Base-by-base conservation (phyloP, 352 stramenopile species). In the Globisporangium cederbergense region DNA sequence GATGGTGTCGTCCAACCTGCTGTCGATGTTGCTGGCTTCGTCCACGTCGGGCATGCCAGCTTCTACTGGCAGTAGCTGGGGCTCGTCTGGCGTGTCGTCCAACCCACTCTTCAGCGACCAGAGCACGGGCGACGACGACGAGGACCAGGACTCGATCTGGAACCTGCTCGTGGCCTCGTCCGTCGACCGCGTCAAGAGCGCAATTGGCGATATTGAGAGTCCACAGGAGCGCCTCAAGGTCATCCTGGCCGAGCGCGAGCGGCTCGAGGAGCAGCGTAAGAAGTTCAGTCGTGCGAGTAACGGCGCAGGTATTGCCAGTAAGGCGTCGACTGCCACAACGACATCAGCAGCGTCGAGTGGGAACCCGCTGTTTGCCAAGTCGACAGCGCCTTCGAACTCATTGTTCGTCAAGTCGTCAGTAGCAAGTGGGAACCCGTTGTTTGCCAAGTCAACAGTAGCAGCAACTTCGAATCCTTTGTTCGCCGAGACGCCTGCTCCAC, bases 111-210 rank as follows among this genome's bases (percentile, higher is more conserved):
- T 88, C 55, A 88, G 67, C 65, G 73, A 87, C 56, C 69, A 82
- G 66, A 71, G 65, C 45, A 63, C 49, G 22, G 73, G 67, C 20
- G 78, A 72, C 49, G 78, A 88, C 34, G 80, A 86, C 2, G 70
- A 80, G 38, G 70, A 77, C n/a, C 60, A 79, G 16, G 79, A 90
- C 60, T 88, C 78, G 45, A 86, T 90, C 42, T 92, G 81, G 83
- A 86, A 80, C 47, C 72, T 90, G 30, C 62, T 92, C 14, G 69
- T 92, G 3, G 75, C 79, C 3, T 89, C 83, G 30, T 92, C 83
- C 1, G 80, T 92, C 9, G 83, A 90, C 64, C 76, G 79, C 32
- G 80, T 86, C 14, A 83, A 83, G 58, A 78, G 56, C 25, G 71
- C 71, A 11, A 90, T 90, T 14, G 59, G 65, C 32, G 72, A 72